Evolutionary conservation across 2,329 filamentous ascomycete genomes (phyloP).

Genomic region (Passalora sequoiae): DNA sequence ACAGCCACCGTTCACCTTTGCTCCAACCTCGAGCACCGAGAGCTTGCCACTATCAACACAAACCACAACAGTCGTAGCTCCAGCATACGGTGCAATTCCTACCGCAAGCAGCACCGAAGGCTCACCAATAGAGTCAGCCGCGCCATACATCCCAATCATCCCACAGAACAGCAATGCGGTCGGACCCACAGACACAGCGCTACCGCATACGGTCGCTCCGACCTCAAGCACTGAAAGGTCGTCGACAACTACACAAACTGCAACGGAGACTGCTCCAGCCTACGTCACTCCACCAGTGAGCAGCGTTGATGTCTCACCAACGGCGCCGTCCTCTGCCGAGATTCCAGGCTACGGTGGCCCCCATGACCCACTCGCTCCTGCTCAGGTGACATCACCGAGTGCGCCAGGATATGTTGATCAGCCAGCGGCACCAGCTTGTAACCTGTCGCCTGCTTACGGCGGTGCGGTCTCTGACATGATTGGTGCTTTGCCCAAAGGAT

Average conservation of each 20-base stretch:
- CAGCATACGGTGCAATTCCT: no score
- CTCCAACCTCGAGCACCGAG: slow-evolving; percentile 6
- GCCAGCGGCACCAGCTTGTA: slow-evolving; percentile 10
- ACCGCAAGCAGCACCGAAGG: slow-evolving; percentile 5
- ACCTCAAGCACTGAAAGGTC: not conserved
- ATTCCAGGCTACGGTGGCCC: slow-evolving; percentile 11
- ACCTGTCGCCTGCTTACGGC: slow-evolving; percentile 10
- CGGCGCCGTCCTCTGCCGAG: slow-evolving; percentile 3
- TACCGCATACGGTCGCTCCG: not conserved
- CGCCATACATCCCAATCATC: slow-evolving; percentile 5
- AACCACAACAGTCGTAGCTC: no score
- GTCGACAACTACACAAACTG: not conserved
- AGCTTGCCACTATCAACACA: no score
- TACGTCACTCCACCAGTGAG: not conserved
- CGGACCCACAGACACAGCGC: not conserved
- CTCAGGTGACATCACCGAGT: slow-evolving; percentile 5
- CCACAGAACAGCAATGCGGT: not conserved
- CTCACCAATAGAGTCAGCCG: slow-evolving; percentile 2
- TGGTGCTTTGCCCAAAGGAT: slow-evolving; percentile 7
- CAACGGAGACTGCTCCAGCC: not conserved
- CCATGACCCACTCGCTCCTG: slow-evolving; percentile 2
- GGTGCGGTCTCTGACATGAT: slow-evolving; percentile 5
- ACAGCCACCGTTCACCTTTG: not conserved
- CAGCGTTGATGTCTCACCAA: slow-evolving; percentile 5
- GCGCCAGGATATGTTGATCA: slow-evolving; percentile 12